A percentile compares a stretch with the other conserved stretches of the same genome.
These are phyloP conservation scores for Echeveria elegans DNA, from an alignment of 164 flowering plant genomes.

Conservation along the genomic window DNA sequence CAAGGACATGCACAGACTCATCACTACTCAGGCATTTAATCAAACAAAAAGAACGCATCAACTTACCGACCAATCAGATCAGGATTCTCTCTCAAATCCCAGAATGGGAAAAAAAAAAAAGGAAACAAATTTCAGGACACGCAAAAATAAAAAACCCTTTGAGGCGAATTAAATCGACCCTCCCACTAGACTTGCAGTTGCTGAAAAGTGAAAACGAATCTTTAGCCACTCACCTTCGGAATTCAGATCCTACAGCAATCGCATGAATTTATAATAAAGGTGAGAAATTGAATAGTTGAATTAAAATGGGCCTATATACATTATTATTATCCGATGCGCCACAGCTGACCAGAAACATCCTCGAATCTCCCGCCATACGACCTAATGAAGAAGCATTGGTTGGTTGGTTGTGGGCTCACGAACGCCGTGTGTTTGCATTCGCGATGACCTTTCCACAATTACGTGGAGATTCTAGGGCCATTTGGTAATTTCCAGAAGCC, in stretches of 20 bases:
- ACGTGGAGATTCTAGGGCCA: background rate
- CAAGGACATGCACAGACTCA: background rate
- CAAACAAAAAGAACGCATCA: background rate
- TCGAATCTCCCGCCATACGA: slow-evolving; percentile 19
- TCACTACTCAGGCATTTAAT: slow-evolving; percentile 1
- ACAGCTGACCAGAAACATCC: slow-evolving; percentile 24
- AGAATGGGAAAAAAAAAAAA: background rate
- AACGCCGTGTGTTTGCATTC: background rate
- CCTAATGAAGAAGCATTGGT: too few species aligned
- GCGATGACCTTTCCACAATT: background rate
- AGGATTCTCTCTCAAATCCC: background rate
- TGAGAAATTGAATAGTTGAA: background rate
- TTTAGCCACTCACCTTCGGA: slow-evolving; percentile 1
- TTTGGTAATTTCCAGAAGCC: background rate
- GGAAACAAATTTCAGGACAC: too few species aligned
- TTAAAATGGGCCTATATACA: slow-evolving; percentile 13
- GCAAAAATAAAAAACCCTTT: too few species aligned
- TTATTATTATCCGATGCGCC: slow-evolving; percentile 21
- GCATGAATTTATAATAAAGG: background rate
- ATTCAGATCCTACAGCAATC: background rate
- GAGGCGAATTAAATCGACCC: background rate
- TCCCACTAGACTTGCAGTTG: background rate
- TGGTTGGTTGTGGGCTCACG: background rate
- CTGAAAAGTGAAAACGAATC: background rate
- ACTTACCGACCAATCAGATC: background rate